Evolutionary conservation across 306 rosid genomes (phyloP).

Genomic region (Elaeagnus macrophylla): DNA sequence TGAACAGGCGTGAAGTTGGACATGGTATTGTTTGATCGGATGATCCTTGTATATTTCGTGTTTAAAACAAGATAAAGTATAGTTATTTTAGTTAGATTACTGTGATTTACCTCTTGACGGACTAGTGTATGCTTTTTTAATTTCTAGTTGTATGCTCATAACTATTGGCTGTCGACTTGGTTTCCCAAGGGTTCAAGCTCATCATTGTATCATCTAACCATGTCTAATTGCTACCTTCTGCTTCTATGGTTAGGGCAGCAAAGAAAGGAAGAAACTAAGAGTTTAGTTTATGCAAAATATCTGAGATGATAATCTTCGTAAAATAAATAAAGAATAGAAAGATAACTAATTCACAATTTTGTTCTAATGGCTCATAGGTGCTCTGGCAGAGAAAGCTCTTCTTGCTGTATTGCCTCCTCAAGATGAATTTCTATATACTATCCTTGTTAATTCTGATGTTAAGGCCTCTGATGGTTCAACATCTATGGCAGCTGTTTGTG

Average conservation of each 20-base stretch:
- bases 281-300: background rate
- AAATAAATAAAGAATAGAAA: background rate
- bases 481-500: slow-evolving; percentile 98
- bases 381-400: slow-evolving; percentile 95
- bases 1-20: slow-evolving; percentile 98
- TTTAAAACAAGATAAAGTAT: background rate
- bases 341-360: background rate
- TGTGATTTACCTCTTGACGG: too few relatives aligned
- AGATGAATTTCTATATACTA: slow-evolving; percentile 70
- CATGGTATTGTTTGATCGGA: slow-evolving; percentile 54
- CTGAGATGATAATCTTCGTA: background rate
- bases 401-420: slow-evolving; percentile 93
- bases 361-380: slow-evolving; percentile 33
- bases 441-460: slow-evolving; percentile 87
- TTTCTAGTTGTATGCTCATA: too few relatives aligned
- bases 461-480: slow-evolving; percentile 99
- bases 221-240: too few relatives aligned
- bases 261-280: too few relatives aligned
- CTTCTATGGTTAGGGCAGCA: too few relatives aligned
- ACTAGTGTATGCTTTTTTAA: too few relatives aligned
- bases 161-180: too few relatives aligned
- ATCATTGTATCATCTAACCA: too few relatives aligned
- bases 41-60: background rate
- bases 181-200: too few relatives aligned
- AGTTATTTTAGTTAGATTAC: background rate